Conservation (phyloP, 805 yeast genomes). For the Maudiozyma turicensis region DNA sequence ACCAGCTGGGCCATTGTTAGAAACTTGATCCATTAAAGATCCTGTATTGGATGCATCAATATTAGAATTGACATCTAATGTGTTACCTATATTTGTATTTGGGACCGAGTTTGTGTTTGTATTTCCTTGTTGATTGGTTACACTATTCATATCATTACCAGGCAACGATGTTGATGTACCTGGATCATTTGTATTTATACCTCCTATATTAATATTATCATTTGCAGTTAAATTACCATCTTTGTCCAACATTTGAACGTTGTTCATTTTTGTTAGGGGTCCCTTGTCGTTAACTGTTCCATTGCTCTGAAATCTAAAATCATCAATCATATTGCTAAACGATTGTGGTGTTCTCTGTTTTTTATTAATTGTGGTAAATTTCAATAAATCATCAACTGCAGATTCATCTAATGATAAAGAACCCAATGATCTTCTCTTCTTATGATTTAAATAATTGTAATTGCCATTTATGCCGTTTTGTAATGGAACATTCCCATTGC, state of each 20-base stretch:
- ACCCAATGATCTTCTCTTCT: constrained; percentile 22
- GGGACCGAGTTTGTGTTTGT: neutral
- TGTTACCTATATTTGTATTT: neutral
- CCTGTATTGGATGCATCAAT: neutral
- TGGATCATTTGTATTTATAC: neutral
- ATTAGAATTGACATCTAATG: neutral
- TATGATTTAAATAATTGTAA: constrained; percentile 3
- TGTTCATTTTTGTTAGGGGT: neutral
- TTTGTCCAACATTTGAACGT: neutral
- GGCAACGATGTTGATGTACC: neutral
- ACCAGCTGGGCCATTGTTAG: neutral
- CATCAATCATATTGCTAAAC: constrained; percentile 1
- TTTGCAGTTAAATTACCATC: neutral
- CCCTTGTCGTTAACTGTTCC: neutral
- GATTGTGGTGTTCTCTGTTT: constrained; percentile 7
- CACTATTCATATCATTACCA: neutral
- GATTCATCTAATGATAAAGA: constrained; percentile 23
- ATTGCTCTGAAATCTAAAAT: constrained; percentile 1
- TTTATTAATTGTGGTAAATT: constrained; percentile 18
- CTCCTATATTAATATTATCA: neutral
- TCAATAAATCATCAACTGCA: constrained; percentile 24
- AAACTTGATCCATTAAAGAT: neutral
- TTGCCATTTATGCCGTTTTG: constrained; percentile 1
- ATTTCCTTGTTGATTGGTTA: neutral
- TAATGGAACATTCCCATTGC: neutral